These are phyloP conservation scores for Schizophyllum amplum DNA, from an alignment of 1,284 basidiomycete species.

Conservation along the genomic window DNA sequence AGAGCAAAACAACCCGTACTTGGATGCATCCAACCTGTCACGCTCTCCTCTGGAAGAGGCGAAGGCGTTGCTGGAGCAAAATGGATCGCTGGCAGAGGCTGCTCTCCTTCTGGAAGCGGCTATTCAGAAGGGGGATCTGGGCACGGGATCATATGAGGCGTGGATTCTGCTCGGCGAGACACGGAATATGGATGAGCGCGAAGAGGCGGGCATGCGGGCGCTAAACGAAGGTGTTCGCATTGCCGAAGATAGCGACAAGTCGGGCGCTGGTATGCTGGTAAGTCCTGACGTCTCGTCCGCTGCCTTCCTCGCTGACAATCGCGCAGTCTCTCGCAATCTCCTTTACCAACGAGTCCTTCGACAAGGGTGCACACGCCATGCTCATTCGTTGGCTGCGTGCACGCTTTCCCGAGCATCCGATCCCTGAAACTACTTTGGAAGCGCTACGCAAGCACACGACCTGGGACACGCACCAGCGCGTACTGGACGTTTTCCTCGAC, in stretches of 20 bases:
- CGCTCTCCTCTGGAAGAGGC: slow-evolving; percentile 60
- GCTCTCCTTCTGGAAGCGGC: slow-evolving; percentile 83
- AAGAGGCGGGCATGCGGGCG: slow-evolving; percentile 73
- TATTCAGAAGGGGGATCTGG: slow-evolving; percentile 71
- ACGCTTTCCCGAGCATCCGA: slow-evolving; percentile 62
- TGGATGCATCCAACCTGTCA: slow-evolving; percentile 40
- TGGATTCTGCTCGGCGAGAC: slow-evolving; percentile 94
- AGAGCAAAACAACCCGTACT: slow-evolving; percentile 67
- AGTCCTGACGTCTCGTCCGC: slow-evolving; percentile 21
- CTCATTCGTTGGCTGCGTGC: slow-evolving; percentile 83
- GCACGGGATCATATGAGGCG: slow-evolving; percentile 78
- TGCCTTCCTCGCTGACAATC: background rate
- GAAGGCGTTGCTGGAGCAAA: slow-evolving; percentile 66
- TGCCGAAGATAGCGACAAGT: slow-evolving; percentile 53
- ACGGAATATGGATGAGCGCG: slow-evolving; percentile 93
- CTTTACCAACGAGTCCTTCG: slow-evolving; percentile 94
- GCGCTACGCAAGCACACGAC: slow-evolving; percentile 53
- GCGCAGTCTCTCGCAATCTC: slow-evolving; percentile 87
- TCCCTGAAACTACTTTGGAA: slow-evolving; percentile 50
- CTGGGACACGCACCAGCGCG: slow-evolving; percentile 80
- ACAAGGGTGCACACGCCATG: slow-evolving; percentile 82
- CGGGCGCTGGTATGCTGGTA: slow-evolving; percentile 78
- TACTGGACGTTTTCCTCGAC: slow-evolving; percentile 81
- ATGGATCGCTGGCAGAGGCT: slow-evolving; percentile 82
- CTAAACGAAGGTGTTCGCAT: slow-evolving; percentile 59